Evolutionary conservation across 164 flowering plant species (phyloP), one percentile per base, ranked within the genome.

Genomic region (Tinospora cordifolia): DNA sequence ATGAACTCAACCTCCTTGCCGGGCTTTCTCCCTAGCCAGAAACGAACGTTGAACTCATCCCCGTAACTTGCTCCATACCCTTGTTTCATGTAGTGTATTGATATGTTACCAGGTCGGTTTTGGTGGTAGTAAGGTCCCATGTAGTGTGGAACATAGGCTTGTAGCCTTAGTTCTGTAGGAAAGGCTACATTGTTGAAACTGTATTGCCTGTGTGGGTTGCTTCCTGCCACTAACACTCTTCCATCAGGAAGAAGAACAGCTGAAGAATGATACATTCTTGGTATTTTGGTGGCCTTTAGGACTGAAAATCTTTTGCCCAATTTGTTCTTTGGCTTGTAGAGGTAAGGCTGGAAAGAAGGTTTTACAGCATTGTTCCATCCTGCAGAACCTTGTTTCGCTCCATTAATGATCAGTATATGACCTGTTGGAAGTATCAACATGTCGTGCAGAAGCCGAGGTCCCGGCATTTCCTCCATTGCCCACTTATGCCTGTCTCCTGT

Each of bases 261-360:
- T 3, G 93, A 78, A 6, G 96, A 88, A 60, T 88, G 95, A 40
- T 85, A 90, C 88, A 90, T 80, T 77, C 96, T 72, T 0, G 91
- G 70, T 19, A 90, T 75, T 25, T 72, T 79, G 0, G 93, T 79
- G 10, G 83, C 27, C 15, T 72, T 78, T 44, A 84, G 75, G n/a
- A 72, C 72, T 15, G 81, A 69, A 62, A 88, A 90, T 40, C 90
- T 74, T 12, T 46, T 62, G 30, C 86, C 85, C n/a, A 47, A 24
- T 24, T 0, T 36, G 17, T 73, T 78, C 38, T 67, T 80, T 3
- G 93, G 89, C 4, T 68, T 78, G 71, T 90, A 90, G 49, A 88
- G 84, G 70, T 75, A 82, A 13, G 96, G 90, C 17, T 46, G 38
- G 11, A 76, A 78, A 10, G 86, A 68, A 39, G 93, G 87, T 26